Base-by-base conservation (phyloP, 2,329 filamentous ascomycete species). In the Nemania bipapillata region DNA sequence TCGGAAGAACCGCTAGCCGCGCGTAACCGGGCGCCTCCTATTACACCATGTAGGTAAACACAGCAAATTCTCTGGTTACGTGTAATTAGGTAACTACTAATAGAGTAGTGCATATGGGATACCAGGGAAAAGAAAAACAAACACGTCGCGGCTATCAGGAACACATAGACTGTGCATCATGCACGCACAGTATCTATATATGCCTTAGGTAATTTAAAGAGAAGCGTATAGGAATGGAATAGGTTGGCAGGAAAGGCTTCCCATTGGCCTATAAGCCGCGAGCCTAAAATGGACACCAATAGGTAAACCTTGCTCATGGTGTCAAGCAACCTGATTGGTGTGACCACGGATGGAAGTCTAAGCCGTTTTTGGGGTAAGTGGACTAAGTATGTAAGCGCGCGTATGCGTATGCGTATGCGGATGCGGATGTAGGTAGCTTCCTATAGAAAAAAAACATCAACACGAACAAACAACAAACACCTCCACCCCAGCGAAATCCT, bases 301-400 rank as follows among this genome's bases (percentile, higher is more conserved):
- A 42, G 4, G 22, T 12, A n/a, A n/a, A n/a, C 37, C 6, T 22
- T 42, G 37, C 11, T 15, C 17, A 40, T 40, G 35, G 60, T 60
- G 47, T 59, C 50, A 65, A 53, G 54, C 24, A 32, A 4, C 9
- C 24, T 26, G 3, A 17, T 40, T 35, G 4, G 47, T 40, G 20
- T 53, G 35, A 17, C 12, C 9, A 12, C 9, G 6, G 42, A 40
- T 5, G 11, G 11, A 9, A 26, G 32, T 40, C 30, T 11, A 24
- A 2, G n/a, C 9, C 12, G 2, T 8, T 26, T 58, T 12, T 26
- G 7, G 11, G n/a, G 15, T 8, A 17, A 37, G 22, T 42, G 35
- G 20, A 55, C n/a, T 68, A 68, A 60, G 49, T 55, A 61, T 61
- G 65, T 68, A 68, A 60, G 49, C 61, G 65, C 65, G 65, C 49